phyloP scores from a whole-genome alignment of 2,329 filamentous ascomycete genomes.

The Penicillium corylophilum region DNA sequence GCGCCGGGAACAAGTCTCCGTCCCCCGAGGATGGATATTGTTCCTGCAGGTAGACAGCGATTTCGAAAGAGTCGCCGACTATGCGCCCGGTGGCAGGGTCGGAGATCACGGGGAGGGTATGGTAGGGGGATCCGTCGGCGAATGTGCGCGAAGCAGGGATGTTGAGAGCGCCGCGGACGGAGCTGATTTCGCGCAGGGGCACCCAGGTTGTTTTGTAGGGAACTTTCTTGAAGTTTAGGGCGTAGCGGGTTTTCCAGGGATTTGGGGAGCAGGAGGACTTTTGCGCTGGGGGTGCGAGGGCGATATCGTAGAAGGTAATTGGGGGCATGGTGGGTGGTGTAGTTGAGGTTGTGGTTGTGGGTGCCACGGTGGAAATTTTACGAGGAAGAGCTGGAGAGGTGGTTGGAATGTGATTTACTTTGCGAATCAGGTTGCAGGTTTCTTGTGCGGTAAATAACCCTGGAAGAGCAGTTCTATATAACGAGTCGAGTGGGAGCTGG shows the following conservation, averaged over 20 bases:
- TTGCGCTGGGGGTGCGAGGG: constrained; percentile 33
- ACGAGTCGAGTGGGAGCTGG: no score
- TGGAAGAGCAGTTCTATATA: no score
- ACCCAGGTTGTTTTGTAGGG: constrained; percentile 56
- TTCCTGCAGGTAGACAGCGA: constrained; percentile 59
- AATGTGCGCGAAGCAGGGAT: constrained; percentile 55
- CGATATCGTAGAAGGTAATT: constrained; percentile 52
- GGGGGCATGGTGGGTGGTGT: neutral
- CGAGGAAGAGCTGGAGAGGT: no score
- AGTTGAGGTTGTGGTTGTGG: neutral
- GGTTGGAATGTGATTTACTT: no score
- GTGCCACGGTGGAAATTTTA: neutral
- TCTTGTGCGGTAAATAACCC: no score
- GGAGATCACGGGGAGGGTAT: constrained; percentile 59
- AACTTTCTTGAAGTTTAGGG: constrained; percentile 51
- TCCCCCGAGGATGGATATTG: constrained; percentile 48
- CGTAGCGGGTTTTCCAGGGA: constrained; percentile 52
- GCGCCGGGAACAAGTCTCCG: constrained; percentile 51
- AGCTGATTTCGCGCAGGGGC: constrained; percentile 51
- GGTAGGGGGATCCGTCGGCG: constrained; percentile 57
- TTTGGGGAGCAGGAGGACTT: constrained; percentile 46
- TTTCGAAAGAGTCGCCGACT: constrained; percentile 65
- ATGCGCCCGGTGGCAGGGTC: constrained; percentile 44
- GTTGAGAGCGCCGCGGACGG: constrained; percentile 48
- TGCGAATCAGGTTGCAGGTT: no score